Evolutionary conservation across 345 rosid genomes (phyloP), one percentile per base, ranked within the genome.

Genomic region (Kandelia obovata): DNA sequence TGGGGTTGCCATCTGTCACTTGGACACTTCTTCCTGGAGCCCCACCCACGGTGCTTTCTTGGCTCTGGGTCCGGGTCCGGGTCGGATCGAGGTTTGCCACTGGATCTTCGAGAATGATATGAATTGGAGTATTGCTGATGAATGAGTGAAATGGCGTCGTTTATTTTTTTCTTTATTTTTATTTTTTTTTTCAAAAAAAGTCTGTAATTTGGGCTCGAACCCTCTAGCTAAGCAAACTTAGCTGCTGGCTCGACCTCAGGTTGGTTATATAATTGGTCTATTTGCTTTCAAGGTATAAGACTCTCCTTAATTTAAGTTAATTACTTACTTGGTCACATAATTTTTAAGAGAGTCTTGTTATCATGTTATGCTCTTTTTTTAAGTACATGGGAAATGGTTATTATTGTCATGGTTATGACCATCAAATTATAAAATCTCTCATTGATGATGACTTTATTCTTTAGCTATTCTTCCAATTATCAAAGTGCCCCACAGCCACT

Each of bases 91-190:
- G 72, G 91, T 89, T 1, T 91, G 97, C 30, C 97, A 91, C 70
- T 91, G 97, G 97, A 93, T 93, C 27, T 93, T 93, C 53, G 88
- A 93, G 78, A 88, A 88, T 72, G 96, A 93, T 65, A 67, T 93
- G 91, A 89, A 86, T 15, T 91, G 97, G 97, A 81, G 81, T 10
- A 61, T 69, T 0, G 80, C 83, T 0, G 90, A 86, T 73, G 52
- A 51, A 21, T 31, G 23, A 59, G 11, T 31, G 23, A 59, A 20
- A 6, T 5, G 19, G 4, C 5, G 59, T 16, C 28, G 30, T 23
- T 4, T 53, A 2, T 26, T 4, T 7, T 7, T 9, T 4, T 55
- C 1, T 7, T 21, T 2, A 0, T 2, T 10, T 1, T 2, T 3
- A 28, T 28, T 9, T 10, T 11, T 10, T 2, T 2, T 21, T 21